Evolutionary conservation across 768 basidiomycete genomes (phyloP).

Genomic region (Amanita molliuscula): DNA sequence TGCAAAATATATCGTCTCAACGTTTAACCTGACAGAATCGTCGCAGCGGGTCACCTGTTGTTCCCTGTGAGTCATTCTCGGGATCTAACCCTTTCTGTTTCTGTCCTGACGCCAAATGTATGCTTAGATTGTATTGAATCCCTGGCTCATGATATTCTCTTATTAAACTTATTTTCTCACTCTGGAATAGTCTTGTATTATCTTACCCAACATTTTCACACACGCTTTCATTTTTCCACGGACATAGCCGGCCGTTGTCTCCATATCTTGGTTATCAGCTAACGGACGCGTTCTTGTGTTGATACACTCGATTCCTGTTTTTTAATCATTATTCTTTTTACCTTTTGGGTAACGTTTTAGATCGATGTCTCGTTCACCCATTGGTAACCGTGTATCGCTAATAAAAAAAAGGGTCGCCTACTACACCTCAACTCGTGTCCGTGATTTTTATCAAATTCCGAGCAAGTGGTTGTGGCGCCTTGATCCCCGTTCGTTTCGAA

Average conservation of each 20-base stretch:
- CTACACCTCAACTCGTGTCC: no score
- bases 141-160: slow-evolving; percentile 83
- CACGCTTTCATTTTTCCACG: neutral
- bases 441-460: no score
- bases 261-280: neutral
- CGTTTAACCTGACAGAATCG: slow-evolving; percentile 30
- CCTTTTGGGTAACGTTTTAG: neutral
- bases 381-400: no score
- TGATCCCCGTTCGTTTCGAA: neutral
- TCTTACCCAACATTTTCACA: neutral
- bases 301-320: no score
- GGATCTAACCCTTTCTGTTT: no score
- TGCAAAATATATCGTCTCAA: slow-evolving; percentile 5
- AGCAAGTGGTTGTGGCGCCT: no score
- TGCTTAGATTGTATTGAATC: slow-evolving; percentile 77
- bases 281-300: neutral
- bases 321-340: no score
- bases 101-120: no score
- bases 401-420: no score
- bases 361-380: neutral
- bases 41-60: slow-evolving; percentile 54
- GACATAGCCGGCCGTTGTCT: neutral
- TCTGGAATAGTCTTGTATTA: no score
- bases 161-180: slow-evolving; percentile 22
- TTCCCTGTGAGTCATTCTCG: slow-evolving; percentile 49